Percentiles rank a stretch among this genome's conserved stretches.
Evolutionary conservation across 2,329 filamentous ascomycete species (phyloP).

Genomic region (Lachnellula suecica): DNA sequence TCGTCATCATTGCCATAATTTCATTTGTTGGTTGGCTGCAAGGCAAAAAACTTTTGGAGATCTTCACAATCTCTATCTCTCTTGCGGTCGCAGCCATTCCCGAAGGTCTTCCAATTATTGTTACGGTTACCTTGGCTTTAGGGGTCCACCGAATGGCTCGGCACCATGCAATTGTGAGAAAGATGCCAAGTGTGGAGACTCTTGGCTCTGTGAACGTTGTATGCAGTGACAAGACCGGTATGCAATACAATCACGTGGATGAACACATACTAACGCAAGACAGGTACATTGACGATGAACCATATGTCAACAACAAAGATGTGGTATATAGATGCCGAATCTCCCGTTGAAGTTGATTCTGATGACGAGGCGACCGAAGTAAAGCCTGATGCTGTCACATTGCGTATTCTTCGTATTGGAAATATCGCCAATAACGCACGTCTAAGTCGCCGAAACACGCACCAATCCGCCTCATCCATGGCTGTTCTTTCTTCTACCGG

Average conservation of each 20-base stretch:
- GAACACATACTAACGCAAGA: conserved; percentile 19
- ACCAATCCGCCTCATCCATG: conserved; percentile 68
- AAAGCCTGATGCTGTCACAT: conserved; percentile 69
- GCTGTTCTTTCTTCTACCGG: conserved; percentile 81
- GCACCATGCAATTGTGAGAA: conserved; percentile 90
- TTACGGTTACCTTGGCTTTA: conserved; percentile 91
- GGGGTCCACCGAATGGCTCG: conserved; percentile 96
- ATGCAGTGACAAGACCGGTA: conserved; percentile 95
- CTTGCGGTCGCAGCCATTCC: conserved; percentile 95
- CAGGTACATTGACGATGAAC: conserved; percentile 89
- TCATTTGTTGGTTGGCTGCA: conserved; percentile 87
- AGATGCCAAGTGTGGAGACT: conserved; percentile 95
- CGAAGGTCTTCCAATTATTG: conserved; percentile 95
- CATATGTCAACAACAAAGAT: conserved; percentile 98
- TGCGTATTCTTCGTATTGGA: conserved; percentile 83
- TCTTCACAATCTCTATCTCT: conserved; percentile 97
- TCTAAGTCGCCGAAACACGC: conserved; percentile 70
- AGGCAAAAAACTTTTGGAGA: conserved; percentile 85
- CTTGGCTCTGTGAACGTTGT: conserved; percentile 99
- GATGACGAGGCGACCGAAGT: conserved; percentile 54
- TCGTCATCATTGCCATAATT: conserved; percentile 90
- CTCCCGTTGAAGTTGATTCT: conserved; percentile 45
- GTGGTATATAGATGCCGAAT: conserved; percentile 81
- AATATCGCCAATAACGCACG: conserved; percentile 96
- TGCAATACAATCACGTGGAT: conserved; percentile 13